Conservation (phyloP, 1,284 basidiomycete species). For the Naganishia cerealis region DNA sequence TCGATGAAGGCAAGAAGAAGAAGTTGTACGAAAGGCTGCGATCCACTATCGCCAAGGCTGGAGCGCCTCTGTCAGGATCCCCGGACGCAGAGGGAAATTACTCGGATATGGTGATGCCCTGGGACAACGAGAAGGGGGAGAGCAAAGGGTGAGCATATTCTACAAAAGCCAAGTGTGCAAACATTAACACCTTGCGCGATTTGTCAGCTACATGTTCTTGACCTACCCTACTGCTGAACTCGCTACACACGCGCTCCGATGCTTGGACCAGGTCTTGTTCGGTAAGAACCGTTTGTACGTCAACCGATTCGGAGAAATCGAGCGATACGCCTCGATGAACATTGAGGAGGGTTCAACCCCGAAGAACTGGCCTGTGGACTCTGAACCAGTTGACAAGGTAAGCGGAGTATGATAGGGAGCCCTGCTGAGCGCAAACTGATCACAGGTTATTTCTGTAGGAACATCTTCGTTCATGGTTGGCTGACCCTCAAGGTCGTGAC, state of each 20-base stretch:
- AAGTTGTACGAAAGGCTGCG: slow-evolving; percentile 74
- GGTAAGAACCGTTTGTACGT: slow-evolving; percentile 86
- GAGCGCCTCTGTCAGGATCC: slow-evolving; percentile 72
- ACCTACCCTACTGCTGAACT: slow-evolving; percentile 80
- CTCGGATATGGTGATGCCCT: slow-evolving; percentile 67
- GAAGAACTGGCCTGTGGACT: slow-evolving; percentile 33
- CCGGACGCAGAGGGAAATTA: slow-evolving; percentile 47
- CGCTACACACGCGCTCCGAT: slow-evolving; percentile 74
- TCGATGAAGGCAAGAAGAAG: slow-evolving; percentile 77
- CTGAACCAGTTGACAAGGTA: slow-evolving; percentile 30
- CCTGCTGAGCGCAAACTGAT: slow-evolving; percentile 2
- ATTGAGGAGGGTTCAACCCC: slow-evolving; percentile 31
- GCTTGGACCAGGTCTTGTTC: slow-evolving; percentile 83
- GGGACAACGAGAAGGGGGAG: slow-evolving; percentile 73
- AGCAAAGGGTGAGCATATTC: slow-evolving; percentile 74
- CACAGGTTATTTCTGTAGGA: slow-evolving; percentile 61
- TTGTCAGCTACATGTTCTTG: slow-evolving; percentile 77
- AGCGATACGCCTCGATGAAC: slow-evolving; percentile 62
- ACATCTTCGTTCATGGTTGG: slow-evolving; percentile 92
- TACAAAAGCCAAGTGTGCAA: not conserved
- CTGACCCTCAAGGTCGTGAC: slow-evolving; percentile 86
- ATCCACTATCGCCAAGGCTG: slow-evolving; percentile 78
- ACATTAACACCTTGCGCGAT: slow-evolving; percentile 1
- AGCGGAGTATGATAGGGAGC: slow-evolving; percentile 29
- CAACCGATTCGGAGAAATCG: slow-evolving; percentile 90